phyloP scores from a whole-genome alignment of 1,284 basidiomycete genomes.

The Ganoderma sinense region DNA sequence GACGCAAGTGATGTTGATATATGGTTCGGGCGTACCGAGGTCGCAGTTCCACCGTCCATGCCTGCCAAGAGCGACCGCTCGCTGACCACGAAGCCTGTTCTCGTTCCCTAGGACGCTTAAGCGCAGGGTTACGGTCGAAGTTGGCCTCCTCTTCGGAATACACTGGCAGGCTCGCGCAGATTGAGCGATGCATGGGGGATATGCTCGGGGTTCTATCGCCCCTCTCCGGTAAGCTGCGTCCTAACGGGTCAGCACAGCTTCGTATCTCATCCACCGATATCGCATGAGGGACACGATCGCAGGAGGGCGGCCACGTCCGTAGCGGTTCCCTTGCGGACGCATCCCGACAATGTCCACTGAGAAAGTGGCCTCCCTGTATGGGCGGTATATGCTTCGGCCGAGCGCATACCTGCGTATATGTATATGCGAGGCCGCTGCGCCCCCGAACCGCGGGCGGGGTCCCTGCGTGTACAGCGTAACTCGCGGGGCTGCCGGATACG shows the following conservation, averaged over 20 bases:
- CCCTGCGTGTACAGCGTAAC: constrained; percentile 24
- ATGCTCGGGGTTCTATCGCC: neutral
- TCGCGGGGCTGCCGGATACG: constrained; percentile 26
- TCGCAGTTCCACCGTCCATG: neutral
- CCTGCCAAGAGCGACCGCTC: neutral
- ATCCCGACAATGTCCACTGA: constrained; percentile 67
- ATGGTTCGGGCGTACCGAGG: neutral
- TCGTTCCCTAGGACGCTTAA: neutral
- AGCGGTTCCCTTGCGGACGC: constrained; percentile 64
- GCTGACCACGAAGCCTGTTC: neutral
- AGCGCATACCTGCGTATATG: constrained; percentile 41
- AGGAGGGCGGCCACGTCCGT: constrained; percentile 33
- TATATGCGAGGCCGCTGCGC: constrained; percentile 17
- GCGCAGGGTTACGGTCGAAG: neutral
- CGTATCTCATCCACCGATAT: neutral
- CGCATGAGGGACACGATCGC: neutral
- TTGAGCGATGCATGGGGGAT: neutral
- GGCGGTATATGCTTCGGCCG: constrained; percentile 41
- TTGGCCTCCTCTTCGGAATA: neutral
- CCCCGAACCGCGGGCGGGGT: constrained; percentile 5
- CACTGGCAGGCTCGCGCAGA: neutral
- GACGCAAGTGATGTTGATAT: neutral
- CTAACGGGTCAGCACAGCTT: neutral
- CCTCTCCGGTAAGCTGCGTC: neutral
- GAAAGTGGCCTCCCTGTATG: constrained; percentile 49